These are phyloP conservation scores for Cytospora piceae DNA, from an alignment of 2,329 filamentous ascomycete genomes.

Conservation along the genomic window DNA sequence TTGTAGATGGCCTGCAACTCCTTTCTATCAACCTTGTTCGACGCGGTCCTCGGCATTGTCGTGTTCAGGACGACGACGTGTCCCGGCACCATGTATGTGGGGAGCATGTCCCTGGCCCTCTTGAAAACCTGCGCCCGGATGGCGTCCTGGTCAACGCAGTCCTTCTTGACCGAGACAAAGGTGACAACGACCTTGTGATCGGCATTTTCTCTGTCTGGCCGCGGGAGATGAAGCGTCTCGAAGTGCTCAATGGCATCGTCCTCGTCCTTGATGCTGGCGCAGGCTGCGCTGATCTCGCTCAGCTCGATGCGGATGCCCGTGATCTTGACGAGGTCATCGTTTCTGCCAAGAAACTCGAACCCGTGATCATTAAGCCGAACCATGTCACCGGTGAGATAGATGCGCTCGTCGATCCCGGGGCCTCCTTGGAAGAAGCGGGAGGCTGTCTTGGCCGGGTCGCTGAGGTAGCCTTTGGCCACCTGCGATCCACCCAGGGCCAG, in stretches of 20 bases:
- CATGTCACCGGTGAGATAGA: conserved; percentile 34
- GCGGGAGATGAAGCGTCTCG: conserved; percentile 41
- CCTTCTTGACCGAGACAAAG: conserved; percentile 37
- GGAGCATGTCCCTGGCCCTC: conserved; percentile 28
- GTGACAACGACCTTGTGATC: conserved; percentile 43
- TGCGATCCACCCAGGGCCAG: conserved; percentile 29
- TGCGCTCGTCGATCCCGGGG: conserved; percentile 13
- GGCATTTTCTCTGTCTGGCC: conserved; percentile 36
- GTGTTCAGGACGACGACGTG: conserved; percentile 38
- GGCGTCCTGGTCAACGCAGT: neutral
- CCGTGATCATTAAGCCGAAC: conserved; percentile 28
- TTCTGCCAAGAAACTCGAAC: conserved; percentile 33
- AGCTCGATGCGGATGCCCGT: conserved; percentile 30
- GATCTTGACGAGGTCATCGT: conserved; percentile 31
- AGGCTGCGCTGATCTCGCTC: conserved; percentile 37
- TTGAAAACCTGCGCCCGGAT: conserved; percentile 27
- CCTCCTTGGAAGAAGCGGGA: conserved; percentile 30
- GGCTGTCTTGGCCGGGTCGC: conserved; percentile 20
- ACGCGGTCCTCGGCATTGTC: conserved; percentile 41
- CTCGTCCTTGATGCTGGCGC: conserved; percentile 39
- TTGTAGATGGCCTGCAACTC: conserved; percentile 35
- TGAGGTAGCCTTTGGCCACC: conserved; percentile 31
- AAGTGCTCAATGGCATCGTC: conserved; percentile 42
- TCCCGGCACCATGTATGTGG: conserved; percentile 41
- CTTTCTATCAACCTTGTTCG: conserved; percentile 43